Base-by-base conservation (phyloP, 2,329 filamentous ascomycete genomes). In the Xylaria sp. region DNA sequence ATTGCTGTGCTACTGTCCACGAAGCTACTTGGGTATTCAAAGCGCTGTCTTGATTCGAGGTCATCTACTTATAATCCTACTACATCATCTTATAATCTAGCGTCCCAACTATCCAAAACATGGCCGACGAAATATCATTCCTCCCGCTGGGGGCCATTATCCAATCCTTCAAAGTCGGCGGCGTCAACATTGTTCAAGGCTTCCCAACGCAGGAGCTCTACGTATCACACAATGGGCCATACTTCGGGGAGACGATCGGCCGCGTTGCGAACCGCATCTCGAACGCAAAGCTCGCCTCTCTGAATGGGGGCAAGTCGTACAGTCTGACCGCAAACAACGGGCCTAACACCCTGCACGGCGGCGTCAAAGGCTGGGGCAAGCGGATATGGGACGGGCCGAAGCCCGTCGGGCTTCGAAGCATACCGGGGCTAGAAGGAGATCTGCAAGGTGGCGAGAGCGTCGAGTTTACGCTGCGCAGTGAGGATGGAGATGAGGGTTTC, bases 231-330 rank as follows among this genome's bases (percentile, higher is more conserved):
- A 95, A 96, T 82, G 84, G 81, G 12, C 90, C 93, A 1, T 94
- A 90, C 84, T 98, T 97, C 78, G 95, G 96, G 72, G 94, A 95
- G 80, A 98, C 94, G 54, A 97, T 98, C 79, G 96, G 96, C 65
- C 92, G 90, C 63, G 84, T 90, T 23, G 89, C 94, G 70, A 98
- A 98, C 83, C 91, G 95, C 66, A 89, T 97, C 78, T 88, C 89
- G 66, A 84, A 87, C 76, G 94, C 90, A 32, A 86, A 88, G 74
- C 90, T 98, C 78, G 82, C 90, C 73, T 85, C 85, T 61, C 82
- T 98, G 75, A 97, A 97, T 80, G 82, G 81, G 70, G 84, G 85
- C 71, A 87, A 88, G 76, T 83, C 86, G 3, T 96, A 97, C 81
- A 76, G 85, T 18, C 86, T 98, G 52, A 86, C 88, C 8, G 87